These are phyloP conservation scores for Geotrichum klebahnii DNA, from an alignment of 1,139 yeast genomes.

Conservation along the genomic window DNA sequence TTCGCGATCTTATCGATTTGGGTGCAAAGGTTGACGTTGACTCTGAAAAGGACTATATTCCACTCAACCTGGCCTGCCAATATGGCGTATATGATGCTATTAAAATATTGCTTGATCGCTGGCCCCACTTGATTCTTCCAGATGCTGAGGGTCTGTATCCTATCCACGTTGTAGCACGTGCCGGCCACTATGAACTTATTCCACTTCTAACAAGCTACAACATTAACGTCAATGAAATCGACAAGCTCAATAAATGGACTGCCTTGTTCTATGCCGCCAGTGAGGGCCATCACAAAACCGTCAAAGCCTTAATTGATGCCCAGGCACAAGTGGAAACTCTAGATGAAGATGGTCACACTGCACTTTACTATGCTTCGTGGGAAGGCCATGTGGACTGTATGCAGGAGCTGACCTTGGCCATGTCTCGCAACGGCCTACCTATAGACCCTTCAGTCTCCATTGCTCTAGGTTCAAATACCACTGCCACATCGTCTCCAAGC, in stretches of 20 bases:
- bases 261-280: slow-evolving; percentile 87
- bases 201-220: slow-evolving; percentile 66
- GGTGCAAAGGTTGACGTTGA: slow-evolving; percentile 43
- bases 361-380: slow-evolving; percentile 85
- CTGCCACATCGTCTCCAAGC: slow-evolving; percentile 14
- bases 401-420: slow-evolving; percentile 52
- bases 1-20: slow-evolving; percentile 45
- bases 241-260: slow-evolving; percentile 88
- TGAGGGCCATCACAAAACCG: slow-evolving; percentile 73
- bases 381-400: slow-evolving; percentile 84
- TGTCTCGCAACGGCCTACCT: slow-evolving; percentile 9
- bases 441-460: slow-evolving; percentile 27
- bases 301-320: slow-evolving; percentile 61
- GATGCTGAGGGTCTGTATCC: slow-evolving; percentile 70
- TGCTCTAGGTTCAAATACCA: slow-evolving; percentile 10
- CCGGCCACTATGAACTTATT: slow-evolving; percentile 70
- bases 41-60: slow-evolving; percentile 55
- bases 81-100: slow-evolving; percentile 73
- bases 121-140: slow-evolving; percentile 37
- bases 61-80: slow-evolving; percentile 86
- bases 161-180: slow-evolving; percentile 80
- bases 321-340: slow-evolving; percentile 68
- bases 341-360: slow-evolving; percentile 83
- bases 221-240: slow-evolving; percentile 73
- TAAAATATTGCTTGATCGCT: slow-evolving; percentile 49